Percentiles rank a stretch among this genome's conserved stretches.
phyloP scores from a whole-genome alignment of 2,329 filamentous ascomycete genomes.

The Sarocladium strictum region DNA sequence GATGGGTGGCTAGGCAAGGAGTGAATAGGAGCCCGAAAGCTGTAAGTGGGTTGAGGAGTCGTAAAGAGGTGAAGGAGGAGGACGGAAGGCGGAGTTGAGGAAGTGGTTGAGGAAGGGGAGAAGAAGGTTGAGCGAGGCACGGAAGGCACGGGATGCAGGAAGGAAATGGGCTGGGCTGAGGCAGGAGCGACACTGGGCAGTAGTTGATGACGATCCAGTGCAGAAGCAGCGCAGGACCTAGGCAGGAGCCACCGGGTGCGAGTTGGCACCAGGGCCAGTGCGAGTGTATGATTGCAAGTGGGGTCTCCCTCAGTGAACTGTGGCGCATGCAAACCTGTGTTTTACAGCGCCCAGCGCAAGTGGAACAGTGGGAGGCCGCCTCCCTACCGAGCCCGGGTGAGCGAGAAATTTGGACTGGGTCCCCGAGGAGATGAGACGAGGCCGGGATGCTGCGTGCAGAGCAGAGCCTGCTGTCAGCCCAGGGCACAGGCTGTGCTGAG shows the following conservation, averaged over 20 bases:
- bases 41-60: background rate
- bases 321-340: background rate
- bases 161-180: constrained; percentile 1
- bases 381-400: background rate
- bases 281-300: background rate
- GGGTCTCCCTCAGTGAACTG: background rate
- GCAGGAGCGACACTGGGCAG: background rate
- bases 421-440: constrained; percentile 1
- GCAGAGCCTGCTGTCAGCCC: constrained; percentile 1
- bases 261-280: background rate
- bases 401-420: constrained; percentile 1
- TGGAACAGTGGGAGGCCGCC: constrained; percentile 6
- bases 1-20: background rate
- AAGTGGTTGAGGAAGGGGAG: background rate
- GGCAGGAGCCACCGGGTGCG: background rate
- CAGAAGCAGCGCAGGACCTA: background rate
- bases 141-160: constrained; percentile 4
- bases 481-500: constrained; percentile 3
- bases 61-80: constrained; percentile 1
- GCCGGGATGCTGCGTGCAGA: background rate
- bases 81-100: constrained; percentile 1
- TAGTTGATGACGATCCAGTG: constrained; percentile 9
- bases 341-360: background rate
- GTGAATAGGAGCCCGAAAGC: constrained; percentile 8
- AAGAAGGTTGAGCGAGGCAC: background rate